Base-by-base conservation (phyloP, 2,329 filamentous ascomycete species). In the Xylariaceae sp. region DNA sequence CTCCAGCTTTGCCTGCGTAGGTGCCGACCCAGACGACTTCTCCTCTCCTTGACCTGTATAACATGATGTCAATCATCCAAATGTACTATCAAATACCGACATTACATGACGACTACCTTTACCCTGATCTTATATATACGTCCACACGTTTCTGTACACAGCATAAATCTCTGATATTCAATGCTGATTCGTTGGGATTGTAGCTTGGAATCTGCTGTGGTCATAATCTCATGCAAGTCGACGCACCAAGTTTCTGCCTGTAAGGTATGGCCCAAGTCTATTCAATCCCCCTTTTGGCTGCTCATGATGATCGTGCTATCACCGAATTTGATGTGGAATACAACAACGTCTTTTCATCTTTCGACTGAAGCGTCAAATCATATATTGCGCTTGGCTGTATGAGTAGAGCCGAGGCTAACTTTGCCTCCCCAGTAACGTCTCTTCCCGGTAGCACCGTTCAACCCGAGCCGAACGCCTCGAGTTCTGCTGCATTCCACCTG, bases 281-380 rank as follows among this genome's bases (percentile, higher is more conserved):
- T 45, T 49, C 18, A 32, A 46, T 50, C 56, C 55, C 50, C 52
- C 48, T 36, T 62, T 56, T 6, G 19, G 51, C 42, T 59, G 65
- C 70, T 71, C 72, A 72, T 87, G 85, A 89, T 89, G 83, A 80
- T 75, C 82, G 86, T 88, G 85, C 85, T 88, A 87, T 87, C 81
- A 73, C 86, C 76, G 84, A 89, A 82, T 45, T 61, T 62, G 65
- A 80, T 83, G 81, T 86, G 79, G 82, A 87, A 81, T 76, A 61
- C 65, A 74, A 77, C 77, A 79, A 82, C 79, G 58, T 62, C 84
- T 88, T 88, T 89, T 89, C 85, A 89, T 88, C 85, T 88, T 88
- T 88, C 85, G 78, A 78, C 84, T 89, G 86, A 89, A 71, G 71
- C 72, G 47, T 63, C 65, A 67, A 61, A 49, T 58, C 61, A 59